These are phyloP conservation scores for Apophysomyces sp. DNA, from an alignment of 371 early-diverging fungal genomes.

Conservation along the genomic window DNA sequence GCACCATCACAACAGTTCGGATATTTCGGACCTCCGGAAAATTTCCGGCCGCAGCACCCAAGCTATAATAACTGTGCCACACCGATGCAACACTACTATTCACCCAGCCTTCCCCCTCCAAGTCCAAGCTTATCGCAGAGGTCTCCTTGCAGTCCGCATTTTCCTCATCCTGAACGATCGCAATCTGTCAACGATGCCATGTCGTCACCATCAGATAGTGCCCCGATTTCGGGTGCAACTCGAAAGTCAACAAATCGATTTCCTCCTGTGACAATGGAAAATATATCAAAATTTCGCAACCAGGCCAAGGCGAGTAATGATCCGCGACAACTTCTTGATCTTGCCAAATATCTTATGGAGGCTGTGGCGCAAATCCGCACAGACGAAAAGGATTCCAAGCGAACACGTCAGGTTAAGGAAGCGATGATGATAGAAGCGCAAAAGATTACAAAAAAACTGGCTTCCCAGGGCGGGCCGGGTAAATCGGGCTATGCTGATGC, in stretches of 20 bases:
- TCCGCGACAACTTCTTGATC: conserved; percentile 71
- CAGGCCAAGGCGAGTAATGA: conserved; percentile 70
- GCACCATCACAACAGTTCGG: background rate
- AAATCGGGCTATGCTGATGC: conserved; percentile 76
- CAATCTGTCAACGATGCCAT: background rate
- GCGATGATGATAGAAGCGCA: conserved; percentile 60
- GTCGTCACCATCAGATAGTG: background rate
- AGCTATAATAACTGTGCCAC: background rate
- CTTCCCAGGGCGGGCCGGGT: conserved; percentile 49
- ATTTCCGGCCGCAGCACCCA: background rate
- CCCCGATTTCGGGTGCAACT: background rate
- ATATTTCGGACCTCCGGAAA: background rate
- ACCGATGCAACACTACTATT: background rate
- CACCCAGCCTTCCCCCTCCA: background rate
- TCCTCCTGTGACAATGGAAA: conserved; percentile 47
- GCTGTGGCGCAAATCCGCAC: conserved; percentile 41
- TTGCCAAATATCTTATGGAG: conserved; percentile 70
- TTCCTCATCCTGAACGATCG: background rate
- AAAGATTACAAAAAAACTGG: conserved; percentile 67
- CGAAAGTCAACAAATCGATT: conserved; percentile 3
- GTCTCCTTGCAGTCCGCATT: background rate
- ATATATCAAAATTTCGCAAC: conserved; percentile 67
- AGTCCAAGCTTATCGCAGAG: background rate
- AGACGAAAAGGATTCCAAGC: conserved; percentile 59
- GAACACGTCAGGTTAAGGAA: conserved; percentile 63